phyloP scores from a whole-genome alignment of 441 rosid genomes.

The Adansonia grandidieri region DNA sequence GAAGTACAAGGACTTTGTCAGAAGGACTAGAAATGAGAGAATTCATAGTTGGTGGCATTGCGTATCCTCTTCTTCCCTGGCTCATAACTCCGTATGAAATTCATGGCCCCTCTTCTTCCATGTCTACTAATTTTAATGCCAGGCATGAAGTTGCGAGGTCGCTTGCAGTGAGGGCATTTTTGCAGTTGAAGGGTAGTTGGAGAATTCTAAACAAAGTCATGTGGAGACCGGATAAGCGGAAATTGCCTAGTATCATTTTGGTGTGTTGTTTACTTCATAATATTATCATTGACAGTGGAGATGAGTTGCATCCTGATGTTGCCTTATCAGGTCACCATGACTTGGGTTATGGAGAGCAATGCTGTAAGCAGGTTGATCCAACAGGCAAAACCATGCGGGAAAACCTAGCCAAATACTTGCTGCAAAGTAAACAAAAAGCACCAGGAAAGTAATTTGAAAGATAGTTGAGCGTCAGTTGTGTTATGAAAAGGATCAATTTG shows the following conservation, averaged over 20 bases:
- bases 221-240: slow-evolving; percentile 97
- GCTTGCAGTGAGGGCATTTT: slow-evolving; percentile 71
- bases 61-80: slow-evolving; percentile 87
- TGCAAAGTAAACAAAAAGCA: slow-evolving; percentile 30
- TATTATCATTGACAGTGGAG: slow-evolving; percentile 77
- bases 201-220: slow-evolving; percentile 89
- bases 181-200: slow-evolving; percentile 89
- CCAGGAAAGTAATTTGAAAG: slow-evolving; percentile 21
- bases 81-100: slow-evolving; percentile 71
- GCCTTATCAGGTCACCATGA: slow-evolving; percentile 74
- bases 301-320: slow-evolving; percentile 68
- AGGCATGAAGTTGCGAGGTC: slow-evolving; percentile 66
- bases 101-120: slow-evolving; percentile 39
- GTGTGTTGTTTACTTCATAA: slow-evolving; percentile 65
- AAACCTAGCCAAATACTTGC: slow-evolving; percentile 56
- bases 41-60: slow-evolving; percentile 68
- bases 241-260: slow-evolving; percentile 83
- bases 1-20: slow-evolving; percentile 44
- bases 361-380: slow-evolving; percentile 66
- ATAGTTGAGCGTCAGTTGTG: not conserved
- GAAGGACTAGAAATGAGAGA: slow-evolving; percentile 59
- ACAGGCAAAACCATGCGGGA: slow-evolving; percentile 59
- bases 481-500: not conserved
- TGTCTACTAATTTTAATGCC: slow-evolving; percentile 50
- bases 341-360: slow-evolving; percentile 61